phyloP scores from a whole-genome alignment of 768 basidiomycete genomes.

The Rickenella mellea region DNA sequence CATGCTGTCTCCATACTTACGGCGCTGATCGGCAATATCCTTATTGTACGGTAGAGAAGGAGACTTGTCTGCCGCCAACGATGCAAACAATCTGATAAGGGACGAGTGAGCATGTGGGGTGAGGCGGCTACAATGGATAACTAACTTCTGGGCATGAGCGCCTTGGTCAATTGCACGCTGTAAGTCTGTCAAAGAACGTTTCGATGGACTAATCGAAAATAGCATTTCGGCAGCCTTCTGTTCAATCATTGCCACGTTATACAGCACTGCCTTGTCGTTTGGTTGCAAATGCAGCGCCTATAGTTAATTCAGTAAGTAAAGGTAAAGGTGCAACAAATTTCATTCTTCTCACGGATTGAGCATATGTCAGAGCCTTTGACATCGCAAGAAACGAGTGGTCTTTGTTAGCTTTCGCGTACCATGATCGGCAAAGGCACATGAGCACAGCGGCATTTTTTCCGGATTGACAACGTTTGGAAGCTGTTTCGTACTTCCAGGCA shows the following conservation, averaged over 20 bases:
- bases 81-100: slow-evolving; percentile 62
- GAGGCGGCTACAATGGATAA: not conserved
- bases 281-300: slow-evolving; percentile 83
- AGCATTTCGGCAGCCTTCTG: slow-evolving; percentile 93
- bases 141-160: slow-evolving; percentile 77
- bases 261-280: slow-evolving; percentile 80
- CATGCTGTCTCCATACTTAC: slow-evolving; percentile 84
- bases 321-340: not conserved
- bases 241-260: slow-evolving; percentile 97
- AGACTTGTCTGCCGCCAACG: slow-evolving; percentile 67
- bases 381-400: slow-evolving; percentile 69
- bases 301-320: slow-evolving; percentile 12
- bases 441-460: slow-evolving; percentile 69
- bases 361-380: slow-evolving; percentile 76
- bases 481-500: slow-evolving; percentile 74
- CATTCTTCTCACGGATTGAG: slow-evolving; percentile 63
- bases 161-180: slow-evolving; percentile 73
- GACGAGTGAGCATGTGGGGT: not conserved
- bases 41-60: slow-evolving; percentile 69
- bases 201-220: slow-evolving; percentile 59
- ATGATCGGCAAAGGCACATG: slow-evolving; percentile 82
- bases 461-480: slow-evolving; percentile 67
- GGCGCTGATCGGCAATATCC: slow-evolving; percentile 83
- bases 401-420: slow-evolving; percentile 90
- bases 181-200: slow-evolving; percentile 76